These are phyloP conservation scores for Amanita rimosa DNA, from an alignment of 768 basidiomycete species.

Conservation along the genomic window DNA sequence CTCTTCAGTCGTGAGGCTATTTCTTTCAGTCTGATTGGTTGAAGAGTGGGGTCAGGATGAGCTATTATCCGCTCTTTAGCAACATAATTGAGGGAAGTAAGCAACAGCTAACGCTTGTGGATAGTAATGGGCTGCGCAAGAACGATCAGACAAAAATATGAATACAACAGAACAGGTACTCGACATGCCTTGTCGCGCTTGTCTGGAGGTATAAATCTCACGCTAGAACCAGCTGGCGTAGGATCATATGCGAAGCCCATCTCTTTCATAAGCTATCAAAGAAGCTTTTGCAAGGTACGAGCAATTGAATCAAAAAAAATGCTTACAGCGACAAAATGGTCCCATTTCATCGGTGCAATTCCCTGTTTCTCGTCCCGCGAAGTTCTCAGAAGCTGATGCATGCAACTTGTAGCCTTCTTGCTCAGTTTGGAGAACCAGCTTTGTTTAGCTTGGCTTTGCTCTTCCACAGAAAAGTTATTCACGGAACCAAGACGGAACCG, in stretches of 20 bases:
- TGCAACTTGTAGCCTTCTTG: slow-evolving; percentile 45
- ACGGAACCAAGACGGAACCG: slow-evolving; percentile 25
- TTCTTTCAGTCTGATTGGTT: slow-evolving; percentile 34
- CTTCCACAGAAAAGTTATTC: slow-evolving; percentile 24
- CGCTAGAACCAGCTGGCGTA: slow-evolving; percentile 72
- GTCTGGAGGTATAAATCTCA: slow-evolving; percentile 70
- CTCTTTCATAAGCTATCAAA: slow-evolving; percentile 55
- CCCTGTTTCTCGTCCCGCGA: slow-evolving; percentile 45
- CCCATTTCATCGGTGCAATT: slow-evolving; percentile 61
- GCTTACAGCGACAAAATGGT: slow-evolving; percentile 59
- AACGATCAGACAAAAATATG: background rate
- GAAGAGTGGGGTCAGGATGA: slow-evolving; percentile 62
- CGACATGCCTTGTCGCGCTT: slow-evolving; percentile 25
- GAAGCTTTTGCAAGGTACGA: background rate
- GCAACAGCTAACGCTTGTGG: slow-evolving; percentile 50
- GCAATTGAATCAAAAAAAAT: background rate
- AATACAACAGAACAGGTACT: background rate
- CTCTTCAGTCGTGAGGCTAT: slow-evolving; percentile 48
- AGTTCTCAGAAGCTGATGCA: slow-evolving; percentile 57
- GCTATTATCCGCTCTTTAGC: slow-evolving; percentile 27
- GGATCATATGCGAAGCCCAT: slow-evolving; percentile 71
- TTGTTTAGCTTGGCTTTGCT: slow-evolving; percentile 32
- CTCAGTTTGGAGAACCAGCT: slow-evolving; percentile 46
- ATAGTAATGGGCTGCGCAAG: slow-evolving; percentile 51
- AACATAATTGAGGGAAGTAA: slow-evolving; percentile 1